These are phyloP conservation scores for Oehlia diaphana DNA, from an alignment of 192 early-diverging fungal genomes.

Conservation along the genomic window DNA sequence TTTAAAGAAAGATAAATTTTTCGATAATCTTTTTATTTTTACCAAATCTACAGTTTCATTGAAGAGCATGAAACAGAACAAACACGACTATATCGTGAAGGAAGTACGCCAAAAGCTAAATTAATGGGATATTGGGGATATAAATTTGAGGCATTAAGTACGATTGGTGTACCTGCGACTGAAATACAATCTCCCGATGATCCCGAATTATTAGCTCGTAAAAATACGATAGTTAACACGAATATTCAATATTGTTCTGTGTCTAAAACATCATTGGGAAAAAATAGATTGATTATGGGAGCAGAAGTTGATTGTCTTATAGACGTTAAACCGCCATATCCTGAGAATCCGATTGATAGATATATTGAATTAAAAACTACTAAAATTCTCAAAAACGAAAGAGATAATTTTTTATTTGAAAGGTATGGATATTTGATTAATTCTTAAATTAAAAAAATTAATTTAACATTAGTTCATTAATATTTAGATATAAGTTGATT, in stretches of 20 bases:
- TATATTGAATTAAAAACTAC: conserved; percentile 95
- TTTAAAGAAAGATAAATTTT: background rate
- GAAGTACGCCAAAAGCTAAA: conserved; percentile 53
- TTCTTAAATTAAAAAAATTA: conserved; percentile 2
- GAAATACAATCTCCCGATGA: conserved; percentile 40
- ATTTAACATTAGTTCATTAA: background rate
- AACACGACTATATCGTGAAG: conserved; percentile 38
- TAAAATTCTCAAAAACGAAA: conserved; percentile 49
- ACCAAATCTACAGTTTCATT: conserved; percentile 66
- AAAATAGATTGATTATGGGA: conserved; percentile 72
- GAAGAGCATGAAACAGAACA: conserved; percentile 65
- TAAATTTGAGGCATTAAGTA: conserved; percentile 81
- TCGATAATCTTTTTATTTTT: background rate
- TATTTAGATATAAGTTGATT: conserved; percentile 72
- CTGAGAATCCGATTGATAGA: conserved; percentile 49
- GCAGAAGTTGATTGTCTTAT: conserved; percentile 91
- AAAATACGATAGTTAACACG: conserved; percentile 65
- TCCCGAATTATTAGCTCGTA: conserved; percentile 44
- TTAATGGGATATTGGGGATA: conserved; percentile 88
- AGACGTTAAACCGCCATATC: conserved; percentile 44
- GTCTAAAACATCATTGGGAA: conserved; percentile 73
- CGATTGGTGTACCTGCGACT: conserved; percentile 57
- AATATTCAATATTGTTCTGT: conserved; percentile 90
- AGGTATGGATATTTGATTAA: conserved; percentile 39
- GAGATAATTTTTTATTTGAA: conserved; percentile 61